phyloP scores from a whole-genome alignment of 2,329 filamentous ascomycete species.

The Fusarium robinianum region DNA sequence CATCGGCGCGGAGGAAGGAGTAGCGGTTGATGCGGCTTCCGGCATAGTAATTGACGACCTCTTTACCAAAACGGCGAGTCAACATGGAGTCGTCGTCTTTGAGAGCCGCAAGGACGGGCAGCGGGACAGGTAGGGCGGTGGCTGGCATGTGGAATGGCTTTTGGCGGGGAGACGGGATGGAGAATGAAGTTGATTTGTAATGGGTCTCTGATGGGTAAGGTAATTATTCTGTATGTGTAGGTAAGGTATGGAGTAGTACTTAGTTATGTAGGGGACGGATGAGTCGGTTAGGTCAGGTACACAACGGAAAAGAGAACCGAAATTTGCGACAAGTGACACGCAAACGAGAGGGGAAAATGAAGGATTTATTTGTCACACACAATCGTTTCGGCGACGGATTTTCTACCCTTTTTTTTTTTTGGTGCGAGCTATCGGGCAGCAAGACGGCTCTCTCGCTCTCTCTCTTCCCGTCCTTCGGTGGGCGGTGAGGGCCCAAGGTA shows the following conservation, averaged over 20 bases:
- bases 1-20: slow-evolving; percentile 74
- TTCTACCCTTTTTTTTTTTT: too few relatives aligned
- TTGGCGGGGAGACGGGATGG: slow-evolving; percentile 7
- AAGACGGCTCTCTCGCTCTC: too few relatives aligned
- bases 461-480: too few relatives aligned
- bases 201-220: too few relatives aligned
- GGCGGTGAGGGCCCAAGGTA: too few relatives aligned
- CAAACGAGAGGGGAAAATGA: too few relatives aligned
- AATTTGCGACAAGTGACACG: too few relatives aligned
- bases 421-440: too few relatives aligned
- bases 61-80: slow-evolving; percentile 75
- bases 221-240: background rate
- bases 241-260: too few relatives aligned
- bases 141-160: slow-evolving; percentile 35
- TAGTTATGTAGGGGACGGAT: too few relatives aligned
- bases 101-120: slow-evolving; percentile 52
- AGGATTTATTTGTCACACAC: too few relatives aligned
- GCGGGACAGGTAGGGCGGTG: slow-evolving; percentile 38
- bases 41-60: slow-evolving; percentile 83
- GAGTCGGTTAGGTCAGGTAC: background rate
- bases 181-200: slow-evolving; percentile 23
- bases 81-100: slow-evolving; percentile 66
- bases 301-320: background rate
- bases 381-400: too few relatives aligned
- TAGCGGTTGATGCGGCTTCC: slow-evolving; percentile 78